Base-by-base conservation (phyloP, 345 rosid species). In the Gossypium herbaceum region DNA sequence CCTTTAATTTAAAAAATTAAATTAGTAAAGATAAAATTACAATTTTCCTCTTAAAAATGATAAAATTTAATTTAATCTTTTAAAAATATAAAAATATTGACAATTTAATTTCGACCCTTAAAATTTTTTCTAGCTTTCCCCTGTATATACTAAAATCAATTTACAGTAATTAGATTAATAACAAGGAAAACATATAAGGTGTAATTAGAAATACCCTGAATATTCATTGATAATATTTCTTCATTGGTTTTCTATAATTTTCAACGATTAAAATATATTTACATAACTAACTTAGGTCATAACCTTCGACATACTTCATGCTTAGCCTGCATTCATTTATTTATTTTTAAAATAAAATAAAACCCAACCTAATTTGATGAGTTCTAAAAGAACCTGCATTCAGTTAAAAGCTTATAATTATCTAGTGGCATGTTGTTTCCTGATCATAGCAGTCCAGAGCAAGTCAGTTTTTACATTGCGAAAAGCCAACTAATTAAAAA, bases 401-500 rank as follows among this genome's bases (percentile, higher is more conserved):
- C 56, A 51, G 3, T 51, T 15, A 55, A 39, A 19, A 4, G 19
- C 62, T 15, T 34, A 5, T 6, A 59, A 43, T 57, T 11, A 22
- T 5, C 25, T 7, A 59, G 55, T 47, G 7, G 76, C 59, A 61
- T 48, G 68, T 48, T 61, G 45, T 34, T 68, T 50, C 51, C 64
- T 71, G 74, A 55, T 34, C 41, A 34, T 34, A 34, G 7, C 41
- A 34, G 1, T 34, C 29, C 52, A 71, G 34, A 67, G 68, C 48
- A 39, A 44, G 29, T 51, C 10, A 19, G 52, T 19, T 39, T 71
- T 71, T 52, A 39, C 64, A 56, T 34, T 11, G 61, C 13, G 60
- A n/a, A 73, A 73, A 16, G 76, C 61, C 39, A 48, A 70, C 70
- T 12, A 74, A 50, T 74, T 19, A 19, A 74, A 61, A 58, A 44